These are phyloP conservation scores for Podila horticola DNA, from an alignment of 192 early-diverging fungal genomes.

Conservation along the genomic window DNA sequence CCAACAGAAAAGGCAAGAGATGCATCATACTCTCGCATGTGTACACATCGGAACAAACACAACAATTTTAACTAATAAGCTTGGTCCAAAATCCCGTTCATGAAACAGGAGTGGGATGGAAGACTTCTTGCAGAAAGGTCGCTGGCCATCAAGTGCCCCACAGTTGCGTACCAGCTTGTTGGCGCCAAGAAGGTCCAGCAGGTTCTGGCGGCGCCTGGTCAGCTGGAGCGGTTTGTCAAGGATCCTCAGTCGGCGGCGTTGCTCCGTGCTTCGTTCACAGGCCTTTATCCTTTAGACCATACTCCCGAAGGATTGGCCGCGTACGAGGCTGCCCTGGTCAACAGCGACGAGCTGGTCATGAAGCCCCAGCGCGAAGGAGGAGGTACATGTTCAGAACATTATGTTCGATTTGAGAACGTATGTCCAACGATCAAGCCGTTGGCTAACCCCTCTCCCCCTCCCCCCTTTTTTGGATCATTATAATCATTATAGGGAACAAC, in stretches of 20 bases:
- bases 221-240: conserved; percentile 80
- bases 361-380: conserved; percentile 99
- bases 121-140: conserved; percentile 87
- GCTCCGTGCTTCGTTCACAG: conserved; percentile 85
- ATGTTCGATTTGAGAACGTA: no score
- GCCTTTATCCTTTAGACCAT: conserved; percentile 88
- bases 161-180: conserved; percentile 88
- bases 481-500: no score
- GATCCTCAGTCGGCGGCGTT: conserved; percentile 56
- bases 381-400: no score
- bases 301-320: conserved; percentile 73
- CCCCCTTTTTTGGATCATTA: no score
- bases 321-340: conserved; percentile 66
- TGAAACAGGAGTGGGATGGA: conserved; percentile 96
- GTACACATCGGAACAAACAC: no score
- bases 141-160: conserved; percentile 88
- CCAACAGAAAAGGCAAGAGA: conserved; percentile 70
- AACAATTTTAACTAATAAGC: neutral
- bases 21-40: neutral
- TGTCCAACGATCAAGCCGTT: no score
- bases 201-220: conserved; percentile 81
- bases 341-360: conserved; percentile 82
- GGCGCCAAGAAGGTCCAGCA: conserved; percentile 99
- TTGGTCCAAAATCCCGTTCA: no score
- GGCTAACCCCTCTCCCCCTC: no score